A percentile compares a stretch with the other conserved stretches of the same genome.
Conservation (phyloP, 1,139 yeast genomes). For the Candida labiduridarum region DNA sequence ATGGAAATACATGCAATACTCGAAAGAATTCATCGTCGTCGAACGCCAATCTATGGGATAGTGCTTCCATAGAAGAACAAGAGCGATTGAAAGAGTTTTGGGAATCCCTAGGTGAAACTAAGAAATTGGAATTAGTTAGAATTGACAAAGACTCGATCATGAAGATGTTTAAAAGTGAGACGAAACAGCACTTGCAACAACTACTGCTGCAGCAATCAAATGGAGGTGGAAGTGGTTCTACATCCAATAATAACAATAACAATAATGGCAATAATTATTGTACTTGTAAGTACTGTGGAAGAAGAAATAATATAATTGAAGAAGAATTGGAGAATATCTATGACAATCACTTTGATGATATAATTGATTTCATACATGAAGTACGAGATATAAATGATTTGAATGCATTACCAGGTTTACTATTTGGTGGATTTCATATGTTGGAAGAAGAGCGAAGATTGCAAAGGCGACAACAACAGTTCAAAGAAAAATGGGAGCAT, state of each 20-base stretch:
- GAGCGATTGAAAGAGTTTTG: slow-evolving; percentile 66
- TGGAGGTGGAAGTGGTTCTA: slow-evolving; percentile 7
- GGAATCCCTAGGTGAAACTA: slow-evolving; percentile 63
- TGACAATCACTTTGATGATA: slow-evolving; percentile 62
- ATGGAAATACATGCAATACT: slow-evolving; percentile 3
- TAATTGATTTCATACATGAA: slow-evolving; percentile 42
- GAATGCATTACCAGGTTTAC: slow-evolving; percentile 41
- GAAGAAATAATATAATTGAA: slow-evolving; percentile 72
- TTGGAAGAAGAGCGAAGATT: slow-evolving; percentile 39
- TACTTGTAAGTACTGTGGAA: slow-evolving; percentile 79
- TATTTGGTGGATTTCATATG: slow-evolving; percentile 46
- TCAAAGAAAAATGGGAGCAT: slow-evolving; percentile 17
- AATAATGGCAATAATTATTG: slow-evolving; percentile 36
- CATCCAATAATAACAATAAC: slow-evolving; percentile 3
- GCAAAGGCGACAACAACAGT: slow-evolving; percentile 30
- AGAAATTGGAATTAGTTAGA: slow-evolving; percentile 63
- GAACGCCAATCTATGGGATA: slow-evolving; percentile 55
- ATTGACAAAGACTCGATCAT: slow-evolving; percentile 74
- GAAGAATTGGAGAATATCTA: slow-evolving; percentile 64
- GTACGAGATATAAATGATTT: slow-evolving; percentile 44
- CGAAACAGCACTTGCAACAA: slow-evolving; percentile 20
- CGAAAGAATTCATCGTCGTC: slow-evolving; percentile 11
- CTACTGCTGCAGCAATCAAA: slow-evolving; percentile 15
- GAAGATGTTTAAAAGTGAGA: slow-evolving; percentile 53
- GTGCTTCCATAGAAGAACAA: slow-evolving; percentile 59